Percentiles rank a stretch among this genome's conserved stretches.
Evolutionary conservation across 768 basidiomycete species (phyloP).

Genomic region (Pulveroboletus frians): DNA sequence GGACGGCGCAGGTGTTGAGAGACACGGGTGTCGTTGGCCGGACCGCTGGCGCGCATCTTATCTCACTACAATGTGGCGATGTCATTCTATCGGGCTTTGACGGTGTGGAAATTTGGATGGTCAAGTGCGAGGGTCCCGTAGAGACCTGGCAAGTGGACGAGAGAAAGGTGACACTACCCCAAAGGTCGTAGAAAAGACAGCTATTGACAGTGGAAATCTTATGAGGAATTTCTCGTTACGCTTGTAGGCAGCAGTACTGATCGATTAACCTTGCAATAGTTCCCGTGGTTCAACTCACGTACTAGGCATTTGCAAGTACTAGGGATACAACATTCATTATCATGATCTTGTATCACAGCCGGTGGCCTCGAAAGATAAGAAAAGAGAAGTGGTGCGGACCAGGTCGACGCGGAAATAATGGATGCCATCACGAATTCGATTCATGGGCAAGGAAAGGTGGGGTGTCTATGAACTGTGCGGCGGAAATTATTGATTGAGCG

Average conservation of each 20-base stretch:
- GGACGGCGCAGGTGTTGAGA: constrained; percentile 41
- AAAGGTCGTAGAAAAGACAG: background rate
- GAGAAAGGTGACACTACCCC: constrained; percentile 30
- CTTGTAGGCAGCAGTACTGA: background rate
- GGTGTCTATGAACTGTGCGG: background rate
- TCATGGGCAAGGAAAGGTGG: background rate
- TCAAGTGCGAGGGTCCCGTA: constrained; percentile 55
- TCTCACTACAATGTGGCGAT: constrained; percentile 22
- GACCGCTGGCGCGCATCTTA: constrained; percentile 24
- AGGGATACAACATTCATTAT: background rate
- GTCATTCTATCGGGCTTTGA: constrained; percentile 40
- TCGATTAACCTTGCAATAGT: no score
- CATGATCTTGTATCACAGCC: background rate
- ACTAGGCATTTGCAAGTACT: background rate
- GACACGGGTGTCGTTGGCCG: constrained; percentile 30
- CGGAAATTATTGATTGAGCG: background rate
- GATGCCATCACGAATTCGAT: background rate
- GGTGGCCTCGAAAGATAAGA: background rate
- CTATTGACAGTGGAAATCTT: background rate
- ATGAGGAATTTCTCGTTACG: background rate
- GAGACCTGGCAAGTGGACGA: constrained; percentile 49
- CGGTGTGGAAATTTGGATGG: constrained; percentile 53
- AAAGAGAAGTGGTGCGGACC: constrained; percentile 8
- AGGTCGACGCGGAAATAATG: background rate
- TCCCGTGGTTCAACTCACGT: background rate